A percentile compares a stretch with the other conserved stretches of the same genome.
These are phyloP conservation scores for Entrophospora sp. DNA, from an alignment of 192 early-diverging fungal genomes.

Conservation along the genomic window DNA sequence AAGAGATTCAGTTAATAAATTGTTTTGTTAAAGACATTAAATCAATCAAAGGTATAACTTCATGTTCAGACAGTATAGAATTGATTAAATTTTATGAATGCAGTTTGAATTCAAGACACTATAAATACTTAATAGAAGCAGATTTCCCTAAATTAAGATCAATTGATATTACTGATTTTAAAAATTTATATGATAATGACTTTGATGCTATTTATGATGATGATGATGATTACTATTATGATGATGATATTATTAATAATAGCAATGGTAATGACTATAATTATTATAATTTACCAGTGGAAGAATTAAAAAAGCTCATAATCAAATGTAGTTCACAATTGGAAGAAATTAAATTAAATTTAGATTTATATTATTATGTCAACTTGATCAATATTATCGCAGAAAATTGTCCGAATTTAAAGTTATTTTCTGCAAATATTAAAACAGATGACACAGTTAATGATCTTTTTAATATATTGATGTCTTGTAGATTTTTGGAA, in stretches of 20 bases:
- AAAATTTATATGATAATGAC: neutral
- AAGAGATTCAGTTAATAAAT: neutral
- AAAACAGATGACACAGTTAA: neutral
- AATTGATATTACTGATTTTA: slow-evolving; percentile 1
- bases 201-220: neutral
- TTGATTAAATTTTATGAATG: neutral
- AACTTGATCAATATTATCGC: neutral
- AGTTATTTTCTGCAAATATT: neutral
- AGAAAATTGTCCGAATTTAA: neutral
- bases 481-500: neutral
- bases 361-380: slow-evolving; percentile 14
- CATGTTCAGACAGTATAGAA: slow-evolving; percentile 5
- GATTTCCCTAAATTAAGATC: neutral
- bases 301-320: neutral
- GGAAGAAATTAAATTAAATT: neutral
- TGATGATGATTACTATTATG: too few species aligned
- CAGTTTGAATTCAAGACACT: neutral
- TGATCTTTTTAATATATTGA: slow-evolving; percentile 3
- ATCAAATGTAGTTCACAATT: neutral
- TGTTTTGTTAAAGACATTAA: neutral
- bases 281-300: neutral
- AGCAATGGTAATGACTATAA: neutral
- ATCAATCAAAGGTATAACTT: neutral
- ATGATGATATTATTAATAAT: neutral
- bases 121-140: neutral